Evolutionary conservation across 2,329 filamentous ascomycete genomes (phyloP), one percentile per base, ranked within the genome.

Genomic region (Fusarium heterosporum): DNA sequence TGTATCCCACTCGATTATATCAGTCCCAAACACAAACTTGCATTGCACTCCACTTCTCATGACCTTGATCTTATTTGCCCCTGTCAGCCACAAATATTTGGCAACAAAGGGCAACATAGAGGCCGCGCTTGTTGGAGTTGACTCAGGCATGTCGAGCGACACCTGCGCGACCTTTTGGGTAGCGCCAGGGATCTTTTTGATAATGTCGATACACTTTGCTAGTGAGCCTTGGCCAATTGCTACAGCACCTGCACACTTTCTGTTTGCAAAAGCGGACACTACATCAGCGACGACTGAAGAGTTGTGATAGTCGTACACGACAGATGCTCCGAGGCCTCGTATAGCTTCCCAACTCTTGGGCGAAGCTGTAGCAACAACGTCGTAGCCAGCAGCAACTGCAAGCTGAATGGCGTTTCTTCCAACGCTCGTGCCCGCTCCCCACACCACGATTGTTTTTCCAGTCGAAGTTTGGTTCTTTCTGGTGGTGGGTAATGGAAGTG

Each of bases 21-120:
- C 58, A 0, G 58, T 61, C 0, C 55, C 58, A 11, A 61, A 61
- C 4, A 61, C 58, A 30, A 61, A 61, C 9, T 61, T 61, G 34
- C 55, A 46, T 11, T 25, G 34, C 0, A 61, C 40, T 3, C 58
- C 55, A 25, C 39, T 61, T 1, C 4, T 46, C 2, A 36, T 0
- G 9, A 61, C 55, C 9, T 61, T 61, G 0, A 61, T 14, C 2
- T 19, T 41, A 7, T 19, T 60, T 6, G 46, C 9, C 3, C 46
- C 41, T 0, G 56, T n/a, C 1, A 61, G 6, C 55, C 58, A 61
- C 1, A 61, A 8, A n/a, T 61, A 61, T 11, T 54, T 61, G 8
- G 34, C 55, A 4, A 61, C 55, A 3, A 61, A 61, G 0, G 55
- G 55, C 1, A 61, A 2, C 58, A 61, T 54, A 1, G 58, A 54